phyloP scores from a whole-genome alignment of 352 stramenopile genomes.

The Globisporangium paroecandrum region DNA sequence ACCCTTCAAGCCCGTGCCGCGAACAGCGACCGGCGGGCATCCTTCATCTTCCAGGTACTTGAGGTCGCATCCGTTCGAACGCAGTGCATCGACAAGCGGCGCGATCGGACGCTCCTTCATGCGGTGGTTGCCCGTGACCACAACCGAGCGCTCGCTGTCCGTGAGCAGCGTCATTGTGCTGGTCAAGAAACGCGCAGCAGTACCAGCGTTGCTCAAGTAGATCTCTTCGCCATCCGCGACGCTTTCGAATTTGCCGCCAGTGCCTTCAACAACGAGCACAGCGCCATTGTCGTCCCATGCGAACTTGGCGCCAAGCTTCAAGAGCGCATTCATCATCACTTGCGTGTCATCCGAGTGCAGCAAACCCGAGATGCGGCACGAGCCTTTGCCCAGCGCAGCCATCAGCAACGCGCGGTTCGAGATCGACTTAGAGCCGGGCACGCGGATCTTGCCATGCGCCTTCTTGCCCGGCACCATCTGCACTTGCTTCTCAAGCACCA shows the following conservation, averaged over 20 bases:
- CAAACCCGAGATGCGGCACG: constrained; percentile 86
- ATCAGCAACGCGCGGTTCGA: constrained; percentile 97
- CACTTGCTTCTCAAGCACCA: constrained; percentile 76
- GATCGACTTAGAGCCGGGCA: constrained; percentile 98
- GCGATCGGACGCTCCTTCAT: constrained; percentile 98
- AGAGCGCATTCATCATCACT: constrained; percentile 96
- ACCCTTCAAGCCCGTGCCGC: constrained; percentile 66
- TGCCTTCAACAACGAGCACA: constrained; percentile 75
- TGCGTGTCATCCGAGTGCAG: constrained; percentile 97
- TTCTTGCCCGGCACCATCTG: constrained; percentile 45
- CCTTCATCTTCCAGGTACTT: constrained; percentile 58
- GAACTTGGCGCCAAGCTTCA: constrained; percentile 87
- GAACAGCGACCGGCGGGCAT: constrained; percentile 76
- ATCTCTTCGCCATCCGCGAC: constrained; percentile 56
- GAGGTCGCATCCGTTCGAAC: constrained; percentile 83
- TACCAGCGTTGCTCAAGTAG: constrained; percentile 89
- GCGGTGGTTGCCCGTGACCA: constrained; percentile 92
- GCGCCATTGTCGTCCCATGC: constrained; percentile 72
- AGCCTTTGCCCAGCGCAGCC: constrained; percentile 88
- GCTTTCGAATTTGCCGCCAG: constrained; percentile 53
- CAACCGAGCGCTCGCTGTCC: constrained; percentile 35
- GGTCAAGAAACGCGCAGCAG: constrained; percentile 93
- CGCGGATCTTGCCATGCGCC: constrained; percentile 59
- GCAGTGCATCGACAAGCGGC: constrained; percentile 93
- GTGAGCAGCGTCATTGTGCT: constrained; percentile 82